A percentile compares a stretch with the other conserved stretches of the same genome.
Conservation (phyloP, 495 filamentous ascomycete species). For the Annulohypoxylon bovei region DNA sequence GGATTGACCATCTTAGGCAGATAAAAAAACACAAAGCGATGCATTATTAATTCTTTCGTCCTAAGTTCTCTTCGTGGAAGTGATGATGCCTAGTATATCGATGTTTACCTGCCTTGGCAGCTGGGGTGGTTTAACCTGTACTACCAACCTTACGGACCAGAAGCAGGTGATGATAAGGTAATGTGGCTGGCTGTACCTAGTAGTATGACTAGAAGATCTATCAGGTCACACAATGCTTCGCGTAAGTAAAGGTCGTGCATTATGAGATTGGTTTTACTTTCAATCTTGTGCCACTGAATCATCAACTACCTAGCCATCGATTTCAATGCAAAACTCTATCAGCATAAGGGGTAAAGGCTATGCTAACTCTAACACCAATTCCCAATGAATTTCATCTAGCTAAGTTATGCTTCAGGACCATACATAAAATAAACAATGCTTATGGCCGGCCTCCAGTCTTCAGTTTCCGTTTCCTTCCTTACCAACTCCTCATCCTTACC, state of each 20-base stretch:
- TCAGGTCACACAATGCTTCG: background rate
- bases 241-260: background rate
- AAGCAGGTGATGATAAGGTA: background rate
- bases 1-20: constrained; percentile 22
- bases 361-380: background rate
- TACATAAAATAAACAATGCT: background rate
- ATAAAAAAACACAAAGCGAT: constrained; percentile 25
- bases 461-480: background rate
- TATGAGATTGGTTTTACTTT: background rate
- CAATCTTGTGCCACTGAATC: background rate
- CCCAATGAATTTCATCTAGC: background rate
- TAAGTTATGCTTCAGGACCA: background rate
- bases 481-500: background rate
- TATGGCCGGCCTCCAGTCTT: background rate
- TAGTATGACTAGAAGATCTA: too few species aligned
- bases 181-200: background rate
- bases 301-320: background rate
- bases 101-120: background rate
- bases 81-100: background rate
- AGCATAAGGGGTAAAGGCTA: background rate
- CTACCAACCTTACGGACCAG: too few species aligned
- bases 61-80: background rate
- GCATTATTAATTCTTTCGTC: constrained; percentile 4
- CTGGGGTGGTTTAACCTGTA: too few species aligned
- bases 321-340: background rate